These are phyloP conservation scores for Penicillium olsonii DNA, from an alignment of 2,329 filamentous ascomycete genomes.

Conservation along the genomic window DNA sequence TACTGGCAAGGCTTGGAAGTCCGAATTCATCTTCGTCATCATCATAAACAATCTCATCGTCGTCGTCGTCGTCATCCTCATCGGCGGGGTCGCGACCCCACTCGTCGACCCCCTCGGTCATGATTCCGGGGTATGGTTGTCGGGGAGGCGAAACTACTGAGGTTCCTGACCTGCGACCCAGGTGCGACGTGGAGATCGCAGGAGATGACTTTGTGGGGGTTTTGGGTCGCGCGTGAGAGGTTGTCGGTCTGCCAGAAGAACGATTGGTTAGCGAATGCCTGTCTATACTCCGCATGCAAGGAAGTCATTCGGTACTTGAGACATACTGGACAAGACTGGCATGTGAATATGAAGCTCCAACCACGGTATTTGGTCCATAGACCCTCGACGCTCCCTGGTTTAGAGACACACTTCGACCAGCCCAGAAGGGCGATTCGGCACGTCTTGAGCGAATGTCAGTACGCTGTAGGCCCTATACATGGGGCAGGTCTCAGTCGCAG, in stretches of 20 bases:
- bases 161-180: slow-evolving; percentile 45
- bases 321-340: slow-evolving; percentile 84
- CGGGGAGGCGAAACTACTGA: slow-evolving; percentile 55
- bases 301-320: slow-evolving; percentile 52
- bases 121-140: slow-evolving; percentile 76
- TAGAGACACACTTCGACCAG: slow-evolving; percentile 56
- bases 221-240: slow-evolving; percentile 59
- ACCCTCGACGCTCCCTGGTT: slow-evolving; percentile 57
- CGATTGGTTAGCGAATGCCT: slow-evolving; percentile 16
- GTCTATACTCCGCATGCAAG: slow-evolving; percentile 2
- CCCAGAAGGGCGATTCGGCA: slow-evolving; percentile 88
- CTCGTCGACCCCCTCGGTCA: slow-evolving; percentile 78
- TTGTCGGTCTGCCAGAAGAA: slow-evolving; percentile 15
- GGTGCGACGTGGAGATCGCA: slow-evolving; percentile 52
- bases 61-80: slow-evolving; percentile 64
- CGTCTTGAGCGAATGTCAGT: slow-evolving; percentile 51
- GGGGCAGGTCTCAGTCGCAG: not conserved
- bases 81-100: slow-evolving; percentile 62
- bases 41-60: slow-evolving; percentile 75
- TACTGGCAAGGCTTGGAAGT: slow-evolving; percentile 85
- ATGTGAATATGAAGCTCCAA: slow-evolving; percentile 95
- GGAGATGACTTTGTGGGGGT: slow-evolving; percentile 70
- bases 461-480: not conserved
- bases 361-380: slow-evolving; percentile 71
- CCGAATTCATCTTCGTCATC: slow-evolving; percentile 96